Evolutionary conservation across 495 filamentous ascomycete species (phyloP), one percentile per base, ranked within the genome.

Genomic region (Neurospora sp.): DNA sequence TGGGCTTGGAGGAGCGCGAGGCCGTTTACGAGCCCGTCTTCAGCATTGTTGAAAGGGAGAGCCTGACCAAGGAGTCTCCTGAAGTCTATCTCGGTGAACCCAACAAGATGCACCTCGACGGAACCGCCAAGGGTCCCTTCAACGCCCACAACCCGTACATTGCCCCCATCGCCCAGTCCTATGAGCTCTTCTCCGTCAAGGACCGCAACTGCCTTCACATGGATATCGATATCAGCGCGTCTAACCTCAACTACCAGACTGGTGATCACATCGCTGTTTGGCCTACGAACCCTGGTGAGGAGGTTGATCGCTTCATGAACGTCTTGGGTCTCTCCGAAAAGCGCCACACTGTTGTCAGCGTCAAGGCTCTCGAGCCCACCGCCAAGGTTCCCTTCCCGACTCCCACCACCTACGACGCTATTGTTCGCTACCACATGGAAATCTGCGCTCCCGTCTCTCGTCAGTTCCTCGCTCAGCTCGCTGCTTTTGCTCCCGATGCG

Each of bases 301-400:
- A 98, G 81, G 95, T 98, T 35, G 93, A 98, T 77, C 90, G 93
- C 44, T 96, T 99, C 83, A 84, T 99, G 69, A 83, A 88, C 69
- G 87, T 97, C 71, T 87, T 97, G 70, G 93, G 88, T 70, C 88
- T 98, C 41, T 80, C 82, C 72, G 84, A 87, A 8, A 97, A 97
- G 85, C 90, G 91, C 70, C 85, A 98, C 82, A 87, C 84, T 14
- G 96, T 99, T 48, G 91, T 99, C 79, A 91, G 87, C 69, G 90
- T 99, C 78, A 97, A 97, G 81, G 92, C 92, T 48, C 89, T 98
- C 18, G 96, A 99, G 84, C 89, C 95, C 18, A 98, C 96, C 20
- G 94, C 96, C 72, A 98, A 97, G 83, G 94, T 98, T 69, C 96
- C 96, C 8, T 98, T 99, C 83, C 96, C 96, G 22, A 96, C 94